A percentile compares a stretch with the other conserved stretches of the same genome.
Evolutionary conservation across 2,329 filamentous ascomycete genomes (phyloP).

Genomic region (Endothia cerciana): DNA sequence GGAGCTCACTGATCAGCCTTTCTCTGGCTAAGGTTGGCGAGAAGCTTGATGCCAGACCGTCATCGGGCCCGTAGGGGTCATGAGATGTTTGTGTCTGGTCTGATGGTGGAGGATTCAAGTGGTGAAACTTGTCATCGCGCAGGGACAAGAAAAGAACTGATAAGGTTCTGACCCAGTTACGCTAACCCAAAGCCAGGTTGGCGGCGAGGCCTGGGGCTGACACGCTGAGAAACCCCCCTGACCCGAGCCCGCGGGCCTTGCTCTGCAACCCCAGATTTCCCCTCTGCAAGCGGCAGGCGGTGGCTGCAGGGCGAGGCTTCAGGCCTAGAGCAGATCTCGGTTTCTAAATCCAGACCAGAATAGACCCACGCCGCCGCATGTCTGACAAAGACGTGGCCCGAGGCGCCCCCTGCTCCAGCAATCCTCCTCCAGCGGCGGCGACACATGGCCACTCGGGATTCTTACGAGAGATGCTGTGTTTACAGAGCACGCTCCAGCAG

Average conservation of each 20-base stretch:
- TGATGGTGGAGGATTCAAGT: background rate
- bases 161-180: background rate
- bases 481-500: background rate
- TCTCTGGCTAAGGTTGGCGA: background rate
- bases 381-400: conserved; percentile 17
- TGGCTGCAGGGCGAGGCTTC: background rate
- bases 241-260: background rate
- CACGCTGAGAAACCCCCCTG: background rate
- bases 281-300: background rate
- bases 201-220: no score
- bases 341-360: conserved; percentile 13
- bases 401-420: background rate
- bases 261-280: conserved; percentile 1
- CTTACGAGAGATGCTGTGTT: background rate
- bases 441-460: conserved; percentile 1
- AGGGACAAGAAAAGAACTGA: conserved; percentile 1
- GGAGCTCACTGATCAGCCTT: background rate
- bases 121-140: background rate
- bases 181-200: conserved; percentile 3
- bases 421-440: background rate
- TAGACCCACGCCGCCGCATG: conserved; percentile 7
- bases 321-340: conserved; percentile 2
- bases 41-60: background rate
- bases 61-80: background rate
- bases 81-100: background rate